Base-by-base conservation (phyloP, 805 yeast species). In the Ogataea pilisensis region DNA sequence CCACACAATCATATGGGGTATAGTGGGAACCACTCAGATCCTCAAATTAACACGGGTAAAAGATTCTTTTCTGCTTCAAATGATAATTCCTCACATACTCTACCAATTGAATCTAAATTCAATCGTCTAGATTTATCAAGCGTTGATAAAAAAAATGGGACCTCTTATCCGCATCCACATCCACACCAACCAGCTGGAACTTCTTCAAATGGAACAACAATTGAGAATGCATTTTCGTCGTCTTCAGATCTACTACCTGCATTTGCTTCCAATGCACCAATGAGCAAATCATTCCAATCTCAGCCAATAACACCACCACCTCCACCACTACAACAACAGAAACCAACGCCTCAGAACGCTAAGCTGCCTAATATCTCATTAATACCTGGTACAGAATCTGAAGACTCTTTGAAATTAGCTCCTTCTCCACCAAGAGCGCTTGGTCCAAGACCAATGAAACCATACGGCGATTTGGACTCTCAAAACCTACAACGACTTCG, bases 21-120 rank as follows among this genome's bases (percentile, higher is more conserved):
- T 8, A 41, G 26, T 25, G 44, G 43, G 14, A 37, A 42, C 29
- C 45, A 37, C 5, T 45, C 51, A 3, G 50, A 50, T 14, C 45
- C 55, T 9, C 39, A 46, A 14, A 25, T 38, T n/a, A 19, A 27
- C 13, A 21, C 17, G n/a, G 30, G 21, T 18, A 37, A 36, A 19
- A 29, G 50, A 27, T 29, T 28, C 26, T 42, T 32, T 20, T 41
- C 47, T 19, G 34, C 35, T 22, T 29, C 47, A 9, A 49, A 41
- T 26, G 38, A 40, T 20, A 17, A 17, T 8, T 20, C 39, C 13
- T 16, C 47, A 14, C 30, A 34, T 18, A 26, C 45, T n/a, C 33
- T 35, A 11, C 35, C 38, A 17, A 36, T 43, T 13, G 46, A 39
- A 34, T 8, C 13, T 8, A 43, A 39, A 30, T 28, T 38, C 6